phyloP scores from a whole-genome alignment of 192 early-diverging fungal genomes.

The Allomyces macrogynus region DNA sequence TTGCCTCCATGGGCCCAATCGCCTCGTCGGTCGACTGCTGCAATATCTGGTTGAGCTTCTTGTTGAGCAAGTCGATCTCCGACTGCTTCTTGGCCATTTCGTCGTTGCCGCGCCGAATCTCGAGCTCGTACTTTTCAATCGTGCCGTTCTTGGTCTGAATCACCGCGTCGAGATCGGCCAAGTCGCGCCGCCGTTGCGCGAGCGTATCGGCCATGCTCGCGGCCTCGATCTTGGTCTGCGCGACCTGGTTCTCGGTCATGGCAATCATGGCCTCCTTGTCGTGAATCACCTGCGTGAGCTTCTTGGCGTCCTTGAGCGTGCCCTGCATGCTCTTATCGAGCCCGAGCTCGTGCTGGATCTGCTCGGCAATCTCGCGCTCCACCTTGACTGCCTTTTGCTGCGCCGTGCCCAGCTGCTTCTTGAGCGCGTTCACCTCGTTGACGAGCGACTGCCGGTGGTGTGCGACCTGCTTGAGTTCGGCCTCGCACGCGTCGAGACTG shows the following conservation, averaged over 20 bases:
- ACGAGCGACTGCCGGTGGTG: not conserved
- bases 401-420: not conserved
- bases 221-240: conserved; percentile 20
- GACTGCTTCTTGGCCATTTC: conserved; percentile 33
- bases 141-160: conserved; percentile 22
- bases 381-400: conserved; percentile 11
- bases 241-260: conserved; percentile 26
- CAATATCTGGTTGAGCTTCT: conserved; percentile 31
- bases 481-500: not conserved
- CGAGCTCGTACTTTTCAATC: conserved; percentile 39
- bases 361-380: conserved; percentile 28
- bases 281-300: conserved; percentile 22
- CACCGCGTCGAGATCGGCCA: conserved; percentile 19
- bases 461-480: not conserved
- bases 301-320: conserved; percentile 18
- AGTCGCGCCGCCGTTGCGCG: conserved; percentile 14
- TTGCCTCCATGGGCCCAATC: conserved; percentile 38
- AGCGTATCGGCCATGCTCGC: conserved; percentile 14
- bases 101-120: conserved; percentile 33
- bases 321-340: conserved; percentile 28
- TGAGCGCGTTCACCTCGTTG: not conserved
- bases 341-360: conserved; percentile 26
- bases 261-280: conserved; percentile 35
- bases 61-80: conserved; percentile 40
- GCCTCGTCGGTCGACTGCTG: conserved; percentile 22